Base-by-base conservation (phyloP, 371 early-diverging fungal genomes). In the Dichotomocladium elegans region DNA sequence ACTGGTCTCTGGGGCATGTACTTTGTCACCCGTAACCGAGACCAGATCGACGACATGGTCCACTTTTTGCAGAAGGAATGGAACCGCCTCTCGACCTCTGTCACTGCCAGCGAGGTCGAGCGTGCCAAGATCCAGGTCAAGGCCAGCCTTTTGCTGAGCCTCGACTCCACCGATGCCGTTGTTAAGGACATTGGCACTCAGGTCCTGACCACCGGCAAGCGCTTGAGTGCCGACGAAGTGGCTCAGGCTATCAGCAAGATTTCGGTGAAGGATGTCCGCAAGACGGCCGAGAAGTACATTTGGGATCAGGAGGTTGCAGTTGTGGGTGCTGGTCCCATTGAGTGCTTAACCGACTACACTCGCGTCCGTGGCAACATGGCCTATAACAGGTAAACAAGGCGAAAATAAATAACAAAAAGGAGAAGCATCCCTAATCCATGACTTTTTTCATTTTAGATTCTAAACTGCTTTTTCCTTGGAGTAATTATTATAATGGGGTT, bases 1-100 rank as follows among this genome's bases (percentile, higher is more conserved):
- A 95, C 95, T 35, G 96, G 95, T 57, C 81, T 96, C 46, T 96
- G 88, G 74, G 97, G 97, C 54, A 83, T 93, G 65, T 96, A 95
- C 84, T 69, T 89, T 54, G 83, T 84, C 51, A 81, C 87, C 51
- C 87, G 92, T 69, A 86, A 90, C 83, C 64, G 74, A 55, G 74
- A 72, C 56, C 70, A 81, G 58, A 77, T 95, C 53, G 92, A 92
- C 72, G 94, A 94, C 57, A 79, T 93, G 51, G 77, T 88, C 50
- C 89, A 94, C 81, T 82, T 87, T 70, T 80, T 91, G 41, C 88
- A 90, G 61, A 85, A 88, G 70, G 94, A 95, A 74, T 94, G 95
- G 94, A 79, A 81, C 62, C 86, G 95, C 55, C 82, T 94, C 53
- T 84, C 87, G 61, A 83, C 87, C 54, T 79, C 83, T 30, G 83